Conservation (phyloP, 2,329 filamentous ascomycete genomes). For the Penicillium sp. region DNA sequence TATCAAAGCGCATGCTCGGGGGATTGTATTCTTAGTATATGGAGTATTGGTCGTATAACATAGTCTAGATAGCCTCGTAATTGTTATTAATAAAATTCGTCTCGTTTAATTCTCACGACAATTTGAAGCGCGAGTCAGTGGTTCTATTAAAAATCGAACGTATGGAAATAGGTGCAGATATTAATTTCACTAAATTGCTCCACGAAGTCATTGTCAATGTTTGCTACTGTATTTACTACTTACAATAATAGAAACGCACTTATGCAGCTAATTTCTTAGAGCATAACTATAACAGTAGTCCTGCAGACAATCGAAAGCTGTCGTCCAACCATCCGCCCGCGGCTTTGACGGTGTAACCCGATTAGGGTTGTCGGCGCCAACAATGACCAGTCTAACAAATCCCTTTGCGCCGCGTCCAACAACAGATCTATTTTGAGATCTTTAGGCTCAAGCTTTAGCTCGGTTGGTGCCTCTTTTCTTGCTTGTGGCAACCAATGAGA, state of each 20-base stretch:
- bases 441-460: not conserved
- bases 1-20: too few relatives aligned
- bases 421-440: not conserved
- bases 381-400: not conserved
- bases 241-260: not conserved
- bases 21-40: too few relatives aligned
- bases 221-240: not conserved
- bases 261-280: not conserved
- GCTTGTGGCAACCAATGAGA: not conserved
- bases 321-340: conserved; percentile 4
- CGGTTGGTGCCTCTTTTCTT: not conserved
- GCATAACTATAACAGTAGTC: not conserved
- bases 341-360: conserved; percentile 4
- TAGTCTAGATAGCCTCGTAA: not conserved
- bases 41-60: too few relatives aligned
- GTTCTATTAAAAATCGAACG: not conserved
- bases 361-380: conserved; percentile 3
- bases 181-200: not conserved
- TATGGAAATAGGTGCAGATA: not conserved
- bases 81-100: not conserved
- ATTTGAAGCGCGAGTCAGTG: not conserved
- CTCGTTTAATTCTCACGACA: not conserved
- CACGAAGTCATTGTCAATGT: not conserved
- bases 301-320: not conserved
- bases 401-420: not conserved